Evolutionary conservation across 495 filamentous ascomycete genomes (phyloP).

Genomic region (Xylaria telfairii): DNA sequence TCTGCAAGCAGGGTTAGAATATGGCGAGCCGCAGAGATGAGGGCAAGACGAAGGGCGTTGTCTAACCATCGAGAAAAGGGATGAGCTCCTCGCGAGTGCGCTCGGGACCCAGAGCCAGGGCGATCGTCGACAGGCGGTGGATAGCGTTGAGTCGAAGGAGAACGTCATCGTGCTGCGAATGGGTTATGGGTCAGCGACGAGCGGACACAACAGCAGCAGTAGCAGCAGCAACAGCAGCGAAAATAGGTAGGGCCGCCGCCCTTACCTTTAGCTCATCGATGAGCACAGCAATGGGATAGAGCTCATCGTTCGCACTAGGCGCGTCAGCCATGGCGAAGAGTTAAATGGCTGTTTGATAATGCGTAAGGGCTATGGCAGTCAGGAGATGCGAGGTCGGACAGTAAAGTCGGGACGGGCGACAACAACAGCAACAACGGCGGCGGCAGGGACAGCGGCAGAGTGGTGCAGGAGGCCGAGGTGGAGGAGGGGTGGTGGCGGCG

Average conservation of each 20-base stretch:
- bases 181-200: conserved; percentile 27
- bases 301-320: conserved; percentile 80
- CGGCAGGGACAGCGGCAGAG: background rate
- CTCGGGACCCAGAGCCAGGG: conserved; percentile 91
- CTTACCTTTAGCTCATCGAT: conserved; percentile 98
- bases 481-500: conserved; percentile 2
- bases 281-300: conserved; percentile 98
- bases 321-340: conserved; percentile 61
- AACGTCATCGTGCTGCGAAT: conserved; percentile 89
- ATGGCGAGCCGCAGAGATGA: conserved; percentile 27
- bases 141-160: conserved; percentile 97
- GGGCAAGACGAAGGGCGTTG: conserved; percentile 14
- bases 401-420: conserved; percentile 3
- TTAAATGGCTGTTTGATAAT: conserved; percentile 13
- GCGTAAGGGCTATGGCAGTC: conserved; percentile 1
- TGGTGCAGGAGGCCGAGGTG: background rate
- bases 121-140: conserved; percentile 96
- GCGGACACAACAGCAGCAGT: background rate
- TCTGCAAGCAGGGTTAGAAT: conserved; percentile 61
- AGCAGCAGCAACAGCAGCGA: background rate
- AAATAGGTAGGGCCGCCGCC: conserved; percentile 21
- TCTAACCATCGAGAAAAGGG: conserved; percentile 93
- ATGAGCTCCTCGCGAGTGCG: conserved; percentile 97
- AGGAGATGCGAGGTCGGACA: conserved; percentile 7
- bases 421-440: conserved; percentile 11